These are phyloP conservation scores for Psilocybe mexicana DNA, from an alignment of 1,284 basidiomycete species.

Conservation along the genomic window DNA sequence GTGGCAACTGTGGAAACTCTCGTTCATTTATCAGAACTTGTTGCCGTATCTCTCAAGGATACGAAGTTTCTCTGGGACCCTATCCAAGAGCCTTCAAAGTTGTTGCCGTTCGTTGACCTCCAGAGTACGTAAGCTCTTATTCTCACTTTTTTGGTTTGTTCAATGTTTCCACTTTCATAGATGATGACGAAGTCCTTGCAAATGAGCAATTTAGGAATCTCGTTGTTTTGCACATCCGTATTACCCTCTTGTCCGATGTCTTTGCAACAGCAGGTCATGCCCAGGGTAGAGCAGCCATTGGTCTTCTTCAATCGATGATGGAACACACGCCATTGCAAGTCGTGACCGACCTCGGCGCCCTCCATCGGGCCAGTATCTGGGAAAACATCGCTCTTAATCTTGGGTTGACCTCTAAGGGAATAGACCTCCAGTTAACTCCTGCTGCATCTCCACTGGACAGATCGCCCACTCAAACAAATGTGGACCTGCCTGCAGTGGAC, in stretches of 20 bases:
- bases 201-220: conserved; percentile 76
- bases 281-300: conserved; percentile 78
- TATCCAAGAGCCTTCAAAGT: conserved; percentile 53
- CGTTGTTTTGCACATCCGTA: conserved; percentile 77
- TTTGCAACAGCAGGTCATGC: conserved; percentile 85
- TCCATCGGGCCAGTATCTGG: conserved; percentile 87
- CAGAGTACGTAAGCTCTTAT: conserved; percentile 36
- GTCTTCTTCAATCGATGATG: conserved; percentile 78
- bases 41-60: conserved; percentile 70
- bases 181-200: conserved; percentile 49
- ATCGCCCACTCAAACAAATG: conserved; percentile 41
- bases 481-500: conserved; percentile 39
- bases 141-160: background rate
- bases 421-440: conserved; percentile 42
- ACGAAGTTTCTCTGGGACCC: conserved; percentile 75
- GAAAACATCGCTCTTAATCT: conserved; percentile 82
- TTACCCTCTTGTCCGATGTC: conserved; percentile 86
- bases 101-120: conserved; percentile 61
- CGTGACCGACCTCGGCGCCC: conserved; percentile 73
- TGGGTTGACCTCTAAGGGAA: conserved; percentile 54
- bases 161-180: conserved; percentile 14
- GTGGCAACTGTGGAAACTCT: conserved; percentile 80
- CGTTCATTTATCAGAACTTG: conserved; percentile 68
- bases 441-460: conserved; percentile 45
- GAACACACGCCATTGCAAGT: conserved; percentile 63